phyloP scores from a whole-genome alignment of 1,139 yeast species.

The Starmera stellimalicola region DNA sequence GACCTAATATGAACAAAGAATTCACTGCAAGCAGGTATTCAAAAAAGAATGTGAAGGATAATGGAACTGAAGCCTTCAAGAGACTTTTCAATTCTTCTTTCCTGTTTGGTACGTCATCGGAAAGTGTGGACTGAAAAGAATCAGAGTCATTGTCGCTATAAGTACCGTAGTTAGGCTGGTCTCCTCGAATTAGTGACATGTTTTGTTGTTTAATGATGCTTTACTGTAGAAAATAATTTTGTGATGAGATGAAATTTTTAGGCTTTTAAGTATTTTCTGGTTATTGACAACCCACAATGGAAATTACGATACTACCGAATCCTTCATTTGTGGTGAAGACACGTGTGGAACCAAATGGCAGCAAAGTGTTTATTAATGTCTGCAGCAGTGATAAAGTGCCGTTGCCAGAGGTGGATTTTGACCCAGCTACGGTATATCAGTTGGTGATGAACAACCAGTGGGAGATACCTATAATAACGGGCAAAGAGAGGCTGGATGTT shows the following conservation, averaged over 20 bases:
- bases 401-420: slow-evolving; percentile 39
- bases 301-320: slow-evolving; percentile 31
- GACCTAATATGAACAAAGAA: slow-evolving; percentile 40
- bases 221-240: too few relatives aligned
- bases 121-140: background rate
- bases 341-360: slow-evolving; percentile 29
- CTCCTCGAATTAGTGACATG: background rate
- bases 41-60: slow-evolving; percentile 38
- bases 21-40: slow-evolving; percentile 41
- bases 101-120: slow-evolving; percentile 8
- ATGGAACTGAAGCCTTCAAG: slow-evolving; percentile 29
- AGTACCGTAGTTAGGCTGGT: background rate
- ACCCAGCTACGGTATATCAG: slow-evolving; percentile 51
- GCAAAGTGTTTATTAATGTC: slow-evolving; percentile 71
- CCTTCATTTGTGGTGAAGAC: slow-evolving; percentile 65
- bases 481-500: slow-evolving; percentile 37
- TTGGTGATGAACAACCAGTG: slow-evolving; percentile 64
- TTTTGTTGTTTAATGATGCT: too few relatives aligned
- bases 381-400: slow-evolving; percentile 64
- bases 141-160: background rate
- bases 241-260: background rate
- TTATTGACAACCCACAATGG: background rate
- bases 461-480: slow-evolving; percentile 76
- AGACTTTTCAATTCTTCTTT: slow-evolving; percentile 11
- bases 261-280: background rate